phyloP scores from a whole-genome alignment of 345 rosid species.

The Odontarrhena argentea region DNA sequence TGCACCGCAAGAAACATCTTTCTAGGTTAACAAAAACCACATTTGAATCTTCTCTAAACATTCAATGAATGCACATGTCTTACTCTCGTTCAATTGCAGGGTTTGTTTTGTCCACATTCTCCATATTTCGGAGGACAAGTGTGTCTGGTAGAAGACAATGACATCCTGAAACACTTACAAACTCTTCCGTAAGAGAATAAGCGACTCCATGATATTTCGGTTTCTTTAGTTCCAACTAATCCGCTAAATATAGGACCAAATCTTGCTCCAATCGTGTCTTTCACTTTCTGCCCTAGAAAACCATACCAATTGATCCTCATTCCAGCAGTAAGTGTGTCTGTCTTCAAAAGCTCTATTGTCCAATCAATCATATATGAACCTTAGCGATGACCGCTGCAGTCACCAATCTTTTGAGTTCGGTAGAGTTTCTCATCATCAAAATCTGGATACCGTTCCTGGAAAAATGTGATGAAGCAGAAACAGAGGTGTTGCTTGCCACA shows the following conservation, averaged over 20 bases:
- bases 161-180: conserved; percentile 68
- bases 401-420: conserved; percentile 61
- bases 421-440: conserved; percentile 70
- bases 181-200: conserved; percentile 73
- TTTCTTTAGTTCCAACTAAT: conserved; percentile 62
- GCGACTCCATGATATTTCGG: conserved; percentile 85
- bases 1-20: conserved; percentile 50
- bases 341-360: conserved; percentile 75
- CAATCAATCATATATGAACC: conserved; percentile 78
- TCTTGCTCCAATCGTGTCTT: conserved; percentile 60
- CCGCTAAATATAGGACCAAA: conserved; percentile 64
- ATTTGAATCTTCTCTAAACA: background rate
- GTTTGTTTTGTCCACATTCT: conserved; percentile 41
- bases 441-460: conserved; percentile 53
- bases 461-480: background rate
- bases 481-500: conserved; percentile 16
- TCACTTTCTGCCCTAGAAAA: conserved; percentile 66
- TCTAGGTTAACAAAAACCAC: conserved; percentile 13
- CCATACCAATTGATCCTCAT: conserved; percentile 84
- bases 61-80: conserved; percentile 5
- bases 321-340: conserved; percentile 66
- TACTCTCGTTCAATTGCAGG: conserved; percentile 60
- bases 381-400: conserved; percentile 84
- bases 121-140: conserved; percentile 57
- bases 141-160: conserved; percentile 68